These are phyloP conservation scores for Phytophthora citrophthora DNA, from an alignment of 352 stramenopile species.

Conservation along the genomic window DNA sequence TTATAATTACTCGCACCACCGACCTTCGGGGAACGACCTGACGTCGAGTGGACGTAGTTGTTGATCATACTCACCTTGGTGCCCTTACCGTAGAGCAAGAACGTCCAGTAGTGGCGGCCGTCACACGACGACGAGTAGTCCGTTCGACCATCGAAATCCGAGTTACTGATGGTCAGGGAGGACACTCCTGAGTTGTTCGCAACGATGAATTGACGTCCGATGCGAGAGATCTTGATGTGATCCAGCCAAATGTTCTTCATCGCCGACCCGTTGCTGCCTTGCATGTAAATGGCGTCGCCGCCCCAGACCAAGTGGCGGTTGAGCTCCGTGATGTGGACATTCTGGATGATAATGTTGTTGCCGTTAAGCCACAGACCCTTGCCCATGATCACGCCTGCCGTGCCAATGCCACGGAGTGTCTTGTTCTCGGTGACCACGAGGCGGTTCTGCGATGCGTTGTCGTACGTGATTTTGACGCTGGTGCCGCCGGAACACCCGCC, in stretches of 20 bases:
- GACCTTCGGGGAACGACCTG: conserved; percentile 38
- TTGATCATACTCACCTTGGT: conserved; percentile 43
- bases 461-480: conserved; percentile 26
- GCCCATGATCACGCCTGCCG: background rate
- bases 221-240: conserved; percentile 41
- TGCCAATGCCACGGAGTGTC: conserved; percentile 3
- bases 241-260: conserved; percentile 54
- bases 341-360: conserved; percentile 12
- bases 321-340: conserved; percentile 46
- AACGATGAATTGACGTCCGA: conserved; percentile 29
- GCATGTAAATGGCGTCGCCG: conserved; percentile 33
- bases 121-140: conserved; percentile 46
- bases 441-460: conserved; percentile 23
- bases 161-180: conserved; percentile 54
- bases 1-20: conserved; percentile 11
- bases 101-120: conserved; percentile 47
- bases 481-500: conserved; percentile 44
- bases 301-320: conserved; percentile 53
- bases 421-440: conserved; percentile 11
- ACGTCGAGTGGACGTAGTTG: conserved; percentile 43
- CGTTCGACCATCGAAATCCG: conserved; percentile 50
- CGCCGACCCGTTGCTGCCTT: conserved; percentile 16
- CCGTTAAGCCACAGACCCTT: conserved; percentile 2
- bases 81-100: conserved; percentile 34
- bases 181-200: conserved; percentile 33